These are phyloP conservation scores for Annulohypoxylon maeteangense DNA, from an alignment of 495 filamentous ascomycete genomes.

Conservation along the genomic window DNA sequence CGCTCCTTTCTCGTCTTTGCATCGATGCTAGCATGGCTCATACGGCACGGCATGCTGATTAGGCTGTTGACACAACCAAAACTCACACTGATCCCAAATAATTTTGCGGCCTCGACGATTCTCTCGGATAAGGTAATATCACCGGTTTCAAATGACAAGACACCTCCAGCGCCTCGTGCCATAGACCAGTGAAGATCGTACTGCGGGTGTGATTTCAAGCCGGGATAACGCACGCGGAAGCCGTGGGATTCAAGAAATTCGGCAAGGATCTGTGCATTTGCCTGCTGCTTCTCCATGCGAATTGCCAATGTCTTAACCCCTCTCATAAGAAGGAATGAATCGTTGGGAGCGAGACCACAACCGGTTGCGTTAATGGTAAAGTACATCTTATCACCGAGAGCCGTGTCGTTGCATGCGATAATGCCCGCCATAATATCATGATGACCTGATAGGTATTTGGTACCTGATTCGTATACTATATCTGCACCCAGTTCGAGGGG, in stretches of 20 bases:
- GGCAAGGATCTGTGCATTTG: slow-evolving; percentile 89
- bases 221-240: slow-evolving; percentile 94
- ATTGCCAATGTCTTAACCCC: slow-evolving; percentile 96
- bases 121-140: slow-evolving; percentile 82
- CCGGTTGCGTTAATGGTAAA: slow-evolving; percentile 97
- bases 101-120: slow-evolving; percentile 89
- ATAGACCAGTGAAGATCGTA: slow-evolving; percentile 95
- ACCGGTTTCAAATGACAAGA: slow-evolving; percentile 95
- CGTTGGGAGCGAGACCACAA: slow-evolving; percentile 92
- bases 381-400: slow-evolving; percentile 87
- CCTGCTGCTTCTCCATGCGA: slow-evolving; percentile 97
- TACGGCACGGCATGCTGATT: slow-evolving; percentile 98
- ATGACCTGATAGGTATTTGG: slow-evolving; percentile 97
- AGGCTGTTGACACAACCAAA: slow-evolving; percentile 98
- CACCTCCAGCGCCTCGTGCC: slow-evolving; percentile 91
- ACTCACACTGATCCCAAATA: slow-evolving; percentile 95
- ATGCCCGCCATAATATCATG: slow-evolving; percentile 99
- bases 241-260: slow-evolving; percentile 91
- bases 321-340: slow-evolving; percentile 93
- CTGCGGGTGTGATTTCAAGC: slow-evolving; percentile 92
- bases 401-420: slow-evolving; percentile 83
- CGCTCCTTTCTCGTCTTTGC: slow-evolving; percentile 89
- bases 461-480: slow-evolving; percentile 96
- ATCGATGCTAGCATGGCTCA: slow-evolving; percentile 99
- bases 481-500: slow-evolving; percentile 94